Evolutionary conservation across 306 rosid genomes (phyloP).

Genomic region (Abrus pulchellus): DNA sequence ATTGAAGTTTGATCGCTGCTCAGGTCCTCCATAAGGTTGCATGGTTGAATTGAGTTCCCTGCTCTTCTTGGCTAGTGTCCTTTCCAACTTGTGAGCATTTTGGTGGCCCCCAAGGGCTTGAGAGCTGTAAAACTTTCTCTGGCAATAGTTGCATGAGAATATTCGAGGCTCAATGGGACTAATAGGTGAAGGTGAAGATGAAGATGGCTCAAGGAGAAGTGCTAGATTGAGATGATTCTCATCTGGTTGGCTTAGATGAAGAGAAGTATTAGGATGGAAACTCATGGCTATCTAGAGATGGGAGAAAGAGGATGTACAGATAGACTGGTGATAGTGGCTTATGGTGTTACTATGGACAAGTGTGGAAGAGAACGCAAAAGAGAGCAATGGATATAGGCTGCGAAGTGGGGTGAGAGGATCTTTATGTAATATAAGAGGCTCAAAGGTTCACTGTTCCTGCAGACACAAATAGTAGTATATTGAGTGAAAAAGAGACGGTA

Average conservation of each 20-base stretch:
- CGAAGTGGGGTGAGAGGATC: conserved; percentile 41
- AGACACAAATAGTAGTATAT: conserved; percentile 58
- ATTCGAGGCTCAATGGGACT: conserved; percentile 57
- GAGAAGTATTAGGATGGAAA: conserved; percentile 68
- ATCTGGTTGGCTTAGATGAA: conserved; percentile 56
- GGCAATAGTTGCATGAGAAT: conserved; percentile 92
- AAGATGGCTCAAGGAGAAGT: conserved; percentile 67
- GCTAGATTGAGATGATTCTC: conserved; percentile 61
- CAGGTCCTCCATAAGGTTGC: conserved; percentile 41
- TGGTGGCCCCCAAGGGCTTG: conserved; percentile 97
- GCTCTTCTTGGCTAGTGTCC: conserved; percentile 91
- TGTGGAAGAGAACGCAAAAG: conserved; percentile 38
- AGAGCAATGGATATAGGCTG: conserved; percentile 23
- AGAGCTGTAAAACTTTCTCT: conserved; percentile 84
- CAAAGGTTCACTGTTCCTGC: conserved; percentile 59
- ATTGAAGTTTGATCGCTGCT: conserved; percentile 18
- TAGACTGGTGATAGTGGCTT: conserved; percentile 20
- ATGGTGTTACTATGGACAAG: conserved; percentile 5
- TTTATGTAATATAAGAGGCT: conserved; percentile 53
- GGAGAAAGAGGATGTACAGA: background rate
- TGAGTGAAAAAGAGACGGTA: conserved; percentile 48
- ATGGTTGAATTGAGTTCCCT: conserved; percentile 61
- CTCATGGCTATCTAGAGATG: conserved; percentile 54
- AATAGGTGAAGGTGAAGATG: conserved; percentile 55
- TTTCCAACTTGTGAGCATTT: conserved; percentile 90